phyloP scores from a whole-genome alignment of 352 stramenopile species.

The Pythium guiyangense region DNA sequence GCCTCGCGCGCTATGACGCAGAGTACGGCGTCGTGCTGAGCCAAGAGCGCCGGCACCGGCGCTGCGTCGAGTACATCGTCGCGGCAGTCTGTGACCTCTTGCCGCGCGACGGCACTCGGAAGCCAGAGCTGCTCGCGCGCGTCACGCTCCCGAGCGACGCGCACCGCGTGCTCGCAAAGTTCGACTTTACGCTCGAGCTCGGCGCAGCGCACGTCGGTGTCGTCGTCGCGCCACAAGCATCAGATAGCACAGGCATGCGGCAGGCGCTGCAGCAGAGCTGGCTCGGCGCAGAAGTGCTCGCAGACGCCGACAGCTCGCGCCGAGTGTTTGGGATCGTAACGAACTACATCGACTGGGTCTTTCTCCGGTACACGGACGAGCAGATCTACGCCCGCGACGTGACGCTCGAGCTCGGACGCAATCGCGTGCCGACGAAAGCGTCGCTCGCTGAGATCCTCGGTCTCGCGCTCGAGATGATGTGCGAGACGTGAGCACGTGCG shows the following conservation, averaged over 20 bases:
- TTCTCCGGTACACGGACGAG: not conserved
- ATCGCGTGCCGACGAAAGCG: not conserved
- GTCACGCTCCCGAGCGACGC: not conserved
- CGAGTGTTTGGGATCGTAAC: constrained; percentile 1
- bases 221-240: not conserved
- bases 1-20: not conserved
- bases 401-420: not conserved
- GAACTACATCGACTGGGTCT: constrained; percentile 1
- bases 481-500: too few species aligned
- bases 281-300: constrained; percentile 4
- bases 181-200: not conserved
- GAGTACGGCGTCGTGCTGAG: not conserved
- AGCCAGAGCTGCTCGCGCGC: not conserved
- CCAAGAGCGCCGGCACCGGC: not conserved
- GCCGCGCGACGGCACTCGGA: too few species aligned
- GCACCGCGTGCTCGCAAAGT: not conserved
- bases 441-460: constrained; percentile 4
- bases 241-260: not conserved
- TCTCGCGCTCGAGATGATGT: not conserved
- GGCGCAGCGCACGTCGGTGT: not conserved
- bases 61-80: not conserved
- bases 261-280: constrained; percentile 1
- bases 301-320: not conserved
- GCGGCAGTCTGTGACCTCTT: not conserved
- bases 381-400: not conserved